Base-by-base conservation (phyloP, 345 rosid species). In the Rhizophora apiculata region DNA sequence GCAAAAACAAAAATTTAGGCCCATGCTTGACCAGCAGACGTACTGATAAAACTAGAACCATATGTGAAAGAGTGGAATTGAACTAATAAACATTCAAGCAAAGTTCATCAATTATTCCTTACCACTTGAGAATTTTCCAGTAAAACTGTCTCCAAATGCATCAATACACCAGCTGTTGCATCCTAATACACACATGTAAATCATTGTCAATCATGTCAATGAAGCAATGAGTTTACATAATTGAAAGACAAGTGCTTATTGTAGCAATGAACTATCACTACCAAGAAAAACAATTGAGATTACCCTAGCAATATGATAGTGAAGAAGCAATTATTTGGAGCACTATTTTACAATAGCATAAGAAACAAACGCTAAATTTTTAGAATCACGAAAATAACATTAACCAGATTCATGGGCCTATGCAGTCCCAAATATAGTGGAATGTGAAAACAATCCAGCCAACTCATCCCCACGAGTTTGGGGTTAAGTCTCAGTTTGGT, bases 51-150 rank as follows among this genome's bases (percentile, higher is more conserved):
- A 62, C 30, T 60, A 64, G 55, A 76, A 70, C 20, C 46, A 62
- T 56, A 57, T 49, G 48, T 19, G 13, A 53, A 29, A 43, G 18
- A 43, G 49, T 15, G 1, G 49, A 43, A 55, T 22, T 7, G 60
- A 26, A 55, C 22, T 36, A 66, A 60, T 43, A 27, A 51, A 36
- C 51, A 48, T 32, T 55, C 54, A 31, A 22, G 56, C 15, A 57
- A 60, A 64, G 30, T 8, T 72, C 22, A 63, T 6, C 57, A 43
- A n/a, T 34, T 22, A 43, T 32, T 16, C 55, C 72, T 65, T 84
- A 93, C 98, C 97, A 71, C 86, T 80, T 81, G 81, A 79, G 82
- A 85, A 84, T 88, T 88, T 65, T 81, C 81, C 74, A 91, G 80
- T 76, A 93, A 76, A 75, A 91, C 89, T 60, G 77, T 67, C 86